Conservation (phyloP, 192 early-diverging fungal species). For the Backusella westeae region DNA sequence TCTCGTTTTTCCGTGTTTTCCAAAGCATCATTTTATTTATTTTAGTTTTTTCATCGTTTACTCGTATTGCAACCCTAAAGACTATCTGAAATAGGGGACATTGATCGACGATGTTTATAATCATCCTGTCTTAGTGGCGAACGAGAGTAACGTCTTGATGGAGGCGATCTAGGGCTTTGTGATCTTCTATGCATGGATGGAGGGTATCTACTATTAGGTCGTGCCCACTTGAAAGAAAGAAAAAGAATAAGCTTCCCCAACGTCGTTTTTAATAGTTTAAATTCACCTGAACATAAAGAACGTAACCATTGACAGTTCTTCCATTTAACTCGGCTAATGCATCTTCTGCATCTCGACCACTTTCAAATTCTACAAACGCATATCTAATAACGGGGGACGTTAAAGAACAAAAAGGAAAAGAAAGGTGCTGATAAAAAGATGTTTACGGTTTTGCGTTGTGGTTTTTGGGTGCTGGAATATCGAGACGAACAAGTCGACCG, state of each 20-base stretch:
- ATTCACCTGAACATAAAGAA: conserved; percentile 71
- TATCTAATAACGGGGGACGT: conserved; percentile 49
- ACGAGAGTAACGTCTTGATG: neutral
- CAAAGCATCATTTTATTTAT: too few species aligned
- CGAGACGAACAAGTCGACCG: conserved; percentile 81
- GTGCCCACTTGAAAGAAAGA: conserved; percentile 1
- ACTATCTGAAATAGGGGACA: neutral
- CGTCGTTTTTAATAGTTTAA: neutral
- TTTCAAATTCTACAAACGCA: conserved; percentile 96
- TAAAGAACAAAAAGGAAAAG: neutral
- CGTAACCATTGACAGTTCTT: conserved; percentile 69
- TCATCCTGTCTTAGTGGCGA: conserved; percentile 8
- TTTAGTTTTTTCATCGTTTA: too few species aligned
- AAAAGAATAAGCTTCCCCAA: neutral
- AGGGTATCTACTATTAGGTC: conserved; percentile 5
- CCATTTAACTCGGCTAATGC: conserved; percentile 93
- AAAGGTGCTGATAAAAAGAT: neutral
- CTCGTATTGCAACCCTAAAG: neutral
- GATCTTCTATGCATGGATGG: conserved; percentile 11
- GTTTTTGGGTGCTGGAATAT: conserved; percentile 77
- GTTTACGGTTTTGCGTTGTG: conserved; percentile 70
- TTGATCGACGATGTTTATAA: neutral
- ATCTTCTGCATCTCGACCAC: conserved; percentile 85
- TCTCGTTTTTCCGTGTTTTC: neutral
- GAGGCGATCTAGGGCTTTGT: conserved; percentile 9